A percentile compares a stretch with the other conserved stretches of the same genome.
phyloP scores from a whole-genome alignment of 768 basidiomycete genomes.

The Tulasnella sp. region DNA sequence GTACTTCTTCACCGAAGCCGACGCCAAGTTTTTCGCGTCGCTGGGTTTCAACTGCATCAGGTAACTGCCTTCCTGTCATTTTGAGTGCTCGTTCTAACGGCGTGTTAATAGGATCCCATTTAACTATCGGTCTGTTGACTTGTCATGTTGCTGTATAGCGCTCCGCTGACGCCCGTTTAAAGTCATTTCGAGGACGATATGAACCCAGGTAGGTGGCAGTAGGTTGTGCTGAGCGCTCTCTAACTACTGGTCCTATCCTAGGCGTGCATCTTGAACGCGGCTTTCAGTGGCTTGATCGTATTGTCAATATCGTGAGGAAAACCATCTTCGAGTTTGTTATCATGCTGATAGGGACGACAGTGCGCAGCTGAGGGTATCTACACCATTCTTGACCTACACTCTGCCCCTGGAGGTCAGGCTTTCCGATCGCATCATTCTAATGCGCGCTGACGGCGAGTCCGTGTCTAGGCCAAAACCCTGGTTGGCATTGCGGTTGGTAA shows the following conservation, averaged over 20 bases:
- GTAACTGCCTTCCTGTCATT: not conserved
- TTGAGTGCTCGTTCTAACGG: not conserved
- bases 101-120: conserved; percentile 52
- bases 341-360: conserved; percentile 15
- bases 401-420: conserved; percentile 48
- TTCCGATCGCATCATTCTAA: not conserved
- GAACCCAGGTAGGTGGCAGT: conserved; percentile 58
- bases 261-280: conserved; percentile 67
- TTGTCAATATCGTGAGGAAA: conserved; percentile 55
- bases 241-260: not conserved
- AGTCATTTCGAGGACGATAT: conserved; percentile 58
- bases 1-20: conserved; percentile 77
- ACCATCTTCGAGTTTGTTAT: not conserved
- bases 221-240: not conserved
- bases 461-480: conserved; percentile 47
- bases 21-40: conserved; percentile 75
- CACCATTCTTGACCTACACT: conserved; percentile 74
- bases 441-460: not conserved
- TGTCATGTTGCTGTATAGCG: not conserved
- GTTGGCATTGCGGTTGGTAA: conserved; percentile 68
- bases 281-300: conserved; percentile 82
- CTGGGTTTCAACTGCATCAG: conserved; percentile 82
- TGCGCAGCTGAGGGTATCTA: conserved; percentile 74
- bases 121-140: conserved; percentile 73
- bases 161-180: not conserved